Base-by-base conservation (phyloP, 2,329 filamentous ascomycete genomes). In the Magnaporthiopsis rhizophila region DNA sequence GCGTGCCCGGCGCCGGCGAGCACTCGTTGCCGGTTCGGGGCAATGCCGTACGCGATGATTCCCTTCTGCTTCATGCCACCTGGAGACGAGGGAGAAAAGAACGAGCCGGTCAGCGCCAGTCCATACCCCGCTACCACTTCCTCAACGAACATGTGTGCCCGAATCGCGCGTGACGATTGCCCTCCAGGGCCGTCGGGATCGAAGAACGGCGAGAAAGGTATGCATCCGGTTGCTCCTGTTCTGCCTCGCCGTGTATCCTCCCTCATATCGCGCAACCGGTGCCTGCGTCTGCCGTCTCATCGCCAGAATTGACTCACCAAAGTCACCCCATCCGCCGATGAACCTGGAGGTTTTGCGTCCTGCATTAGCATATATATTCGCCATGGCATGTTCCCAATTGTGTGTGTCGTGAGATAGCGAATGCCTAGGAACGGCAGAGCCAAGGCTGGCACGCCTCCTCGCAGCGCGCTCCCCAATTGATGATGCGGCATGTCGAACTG, bases 11-110 rank as follows among this genome's bases (percentile, higher is more conserved):
- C 82, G 72, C 91, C 91, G 68, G 92, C 92, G 70, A 96, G 84
- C 68, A 92, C 90, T 74, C 90, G 88, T 82, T 97, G 94, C 76
- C 90, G 89, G 85, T 99, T 98, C 70, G 89, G 80, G 71, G 91
- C 89, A 70, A 99, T 75, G 69, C 88, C 84, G 80, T 96, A 98
- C 73, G 80, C 79, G 73, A 86, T 75, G 71, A 89, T 85, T 66
- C 86, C 86, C 76, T 82, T 86, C 75, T 88, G 86, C 63, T 67
- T 67, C 66, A 68, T 67, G 61, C 65, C 45, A n/a, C 45, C 67
- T 68, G 63, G 7, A 36, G n/a, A 13, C n/a, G 36, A 13, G 36
- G 57, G 5, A 21, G 15, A 58, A 36, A 58, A 18, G 18, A 26
- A 32, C 28, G 45, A 53, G 45, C 45, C 21, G 45, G 45, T 53